Conservation (phyloP, 495 filamentous ascomycete genomes). For the Xylaria acuta region DNA sequence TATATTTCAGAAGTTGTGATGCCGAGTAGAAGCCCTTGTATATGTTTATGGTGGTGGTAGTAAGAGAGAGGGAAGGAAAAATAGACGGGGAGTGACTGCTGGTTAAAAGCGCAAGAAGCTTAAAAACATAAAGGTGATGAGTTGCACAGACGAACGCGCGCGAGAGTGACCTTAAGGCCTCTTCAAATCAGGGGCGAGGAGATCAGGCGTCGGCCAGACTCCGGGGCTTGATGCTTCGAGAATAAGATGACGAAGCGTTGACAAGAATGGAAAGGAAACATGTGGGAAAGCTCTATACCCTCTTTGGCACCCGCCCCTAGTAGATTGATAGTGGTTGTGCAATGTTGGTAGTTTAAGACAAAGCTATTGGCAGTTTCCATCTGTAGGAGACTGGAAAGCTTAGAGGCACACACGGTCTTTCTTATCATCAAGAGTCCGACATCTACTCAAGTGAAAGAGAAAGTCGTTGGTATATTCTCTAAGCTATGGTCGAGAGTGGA, state of each 20-base stretch:
- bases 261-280: conserved; percentile 32
- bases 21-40: neutral
- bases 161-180: conserved; percentile 23
- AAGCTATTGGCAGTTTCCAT: conserved; percentile 36
- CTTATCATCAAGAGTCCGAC: conserved; percentile 14
- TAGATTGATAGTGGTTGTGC: conserved; percentile 37
- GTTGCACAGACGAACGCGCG: conserved; percentile 26
- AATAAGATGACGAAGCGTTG: conserved; percentile 34
- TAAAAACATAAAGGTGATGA: conserved; percentile 22
- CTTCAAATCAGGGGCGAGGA: conserved; percentile 31
- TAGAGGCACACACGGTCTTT: conserved; percentile 38
- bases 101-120: conserved; percentile 19
- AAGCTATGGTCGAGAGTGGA: conserved; percentile 24
- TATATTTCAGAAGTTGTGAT: conserved; percentile 6
- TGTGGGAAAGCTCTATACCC: conserved; percentile 36
- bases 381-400: conserved; percentile 30
- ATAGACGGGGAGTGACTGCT: conserved; percentile 8
- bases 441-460: neutral
- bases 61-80: conserved; percentile 8
- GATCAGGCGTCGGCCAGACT: conserved; percentile 41
- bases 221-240: conserved; percentile 40
- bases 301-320: conserved; percentile 33
- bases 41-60: neutral
- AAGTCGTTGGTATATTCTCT: neutral
- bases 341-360: conserved; percentile 44